Evolutionary conservation across 1,139 yeast genomes (phyloP).

Genomic region (Scheffersomyces stambukii): DNA sequence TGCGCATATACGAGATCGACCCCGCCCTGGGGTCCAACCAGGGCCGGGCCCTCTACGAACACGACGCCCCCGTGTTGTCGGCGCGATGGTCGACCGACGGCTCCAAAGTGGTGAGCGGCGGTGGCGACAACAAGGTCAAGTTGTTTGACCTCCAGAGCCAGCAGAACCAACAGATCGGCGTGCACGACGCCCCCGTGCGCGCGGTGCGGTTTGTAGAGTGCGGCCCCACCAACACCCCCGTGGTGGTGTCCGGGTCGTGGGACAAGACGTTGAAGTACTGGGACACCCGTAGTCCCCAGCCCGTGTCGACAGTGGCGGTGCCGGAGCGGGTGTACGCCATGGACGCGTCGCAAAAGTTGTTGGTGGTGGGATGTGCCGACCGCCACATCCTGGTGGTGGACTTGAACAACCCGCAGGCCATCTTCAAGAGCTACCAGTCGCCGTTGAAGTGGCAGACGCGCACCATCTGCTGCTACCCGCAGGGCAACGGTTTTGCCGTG

Average conservation of each 20-base stretch:
- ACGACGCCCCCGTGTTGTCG: constrained; percentile 81
- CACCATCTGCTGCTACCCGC: constrained; percentile 75
- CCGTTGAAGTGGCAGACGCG: constrained; percentile 93
- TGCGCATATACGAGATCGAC: constrained; percentile 84
- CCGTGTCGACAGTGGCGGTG: constrained; percentile 73
- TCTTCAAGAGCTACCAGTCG: constrained; percentile 71
- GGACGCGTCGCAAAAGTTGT: constrained; percentile 76
- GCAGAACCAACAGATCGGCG: constrained; percentile 80
- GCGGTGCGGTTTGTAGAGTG: constrained; percentile 75
- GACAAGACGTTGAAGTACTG: constrained; percentile 91
- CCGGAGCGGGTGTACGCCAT: constrained; percentile 91
- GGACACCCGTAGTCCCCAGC: constrained; percentile 87
- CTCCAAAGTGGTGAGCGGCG: constrained; percentile 83
- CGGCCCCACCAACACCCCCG: constrained; percentile 77
- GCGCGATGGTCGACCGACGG: constrained; percentile 88
- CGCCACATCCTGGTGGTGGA: constrained; percentile 76
- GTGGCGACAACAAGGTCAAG: constrained; percentile 87
- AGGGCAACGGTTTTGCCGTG: constrained; percentile 87
- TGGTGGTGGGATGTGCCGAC: constrained; percentile 93
- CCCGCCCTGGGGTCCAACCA: constrained; percentile 64
- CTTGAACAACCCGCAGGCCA: constrained; percentile 76
- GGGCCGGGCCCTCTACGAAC: constrained; percentile 88
- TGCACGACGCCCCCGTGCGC: constrained; percentile 79
- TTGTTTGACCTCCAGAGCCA: constrained; percentile 80
- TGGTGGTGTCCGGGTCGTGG: constrained; percentile 93